Evolutionary conservation across 2,329 filamentous ascomycete genomes (phyloP), one percentile per base, ranked within the genome.

Genomic region (Chaetomiaceae sp.): DNA sequence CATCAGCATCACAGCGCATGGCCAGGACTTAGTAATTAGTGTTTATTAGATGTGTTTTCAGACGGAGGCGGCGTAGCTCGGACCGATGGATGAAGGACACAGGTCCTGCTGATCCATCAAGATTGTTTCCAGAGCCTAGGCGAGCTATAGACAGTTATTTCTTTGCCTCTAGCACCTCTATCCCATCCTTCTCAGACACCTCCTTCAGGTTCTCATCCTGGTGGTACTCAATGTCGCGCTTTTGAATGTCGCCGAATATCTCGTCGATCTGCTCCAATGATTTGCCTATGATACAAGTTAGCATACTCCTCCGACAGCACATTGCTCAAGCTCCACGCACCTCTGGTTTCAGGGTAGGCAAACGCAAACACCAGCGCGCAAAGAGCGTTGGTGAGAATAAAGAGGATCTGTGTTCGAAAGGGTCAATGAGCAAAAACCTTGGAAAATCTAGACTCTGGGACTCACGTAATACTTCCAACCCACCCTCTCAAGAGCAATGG

Each of bases 391-490:
- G 68, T 71, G 0, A 71, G 58, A 5, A 73, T 55, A 29, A 73
- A 73, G 0, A 72, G 59, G 2, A 72, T 72, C 69, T 72, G 23
- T 6, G 14, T 2, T 16, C 25, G 10, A 38, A 32, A n/a, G n/a
- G n/a, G 33, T 27, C 0, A 20, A n/a, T 9, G 14, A 8, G 8
- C 1, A 4, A 16, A n/a, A 8, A 13, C 1, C 9, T 7, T 23
- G 3, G 34, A 38, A 1, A n/a, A n/a, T n/a, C n/a, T n/a, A 2
- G 13, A 1, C 14, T 27, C 11, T 14, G 0, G 1, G 13, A 59
- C 66, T 53, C 41, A 69, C 69, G 13, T 72, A 73, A 48, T 72
- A 73, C 51, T 71, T 73, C 70, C 70, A 73, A 0, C 70, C 70
- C 0, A 72, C 68, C 0, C 64, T 63, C 0, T 67, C 68, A 2